phyloP scores from a whole-genome alignment of 352 stramenopile genomes.

The Phytophthora tubulina region DNA sequence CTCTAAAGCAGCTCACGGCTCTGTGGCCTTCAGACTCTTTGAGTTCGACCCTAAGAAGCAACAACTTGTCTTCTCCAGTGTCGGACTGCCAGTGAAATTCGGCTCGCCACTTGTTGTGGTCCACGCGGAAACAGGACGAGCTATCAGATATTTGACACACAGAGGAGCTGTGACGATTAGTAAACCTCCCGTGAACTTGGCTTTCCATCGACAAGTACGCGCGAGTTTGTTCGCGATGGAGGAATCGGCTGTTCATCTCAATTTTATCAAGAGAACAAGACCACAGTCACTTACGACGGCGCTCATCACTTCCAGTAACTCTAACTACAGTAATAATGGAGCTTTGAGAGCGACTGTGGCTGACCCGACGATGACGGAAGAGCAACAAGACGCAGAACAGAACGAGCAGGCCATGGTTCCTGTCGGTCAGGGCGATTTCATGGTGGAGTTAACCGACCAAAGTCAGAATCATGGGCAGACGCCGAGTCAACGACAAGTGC shows the following conservation, averaged over 20 bases:
- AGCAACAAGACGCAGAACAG: constrained; percentile 9
- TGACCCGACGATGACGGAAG: constrained; percentile 15
- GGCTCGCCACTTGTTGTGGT: constrained; percentile 64
- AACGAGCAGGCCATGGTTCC: constrained; percentile 9
- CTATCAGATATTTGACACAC: constrained; percentile 70
- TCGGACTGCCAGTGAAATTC: constrained; percentile 71
- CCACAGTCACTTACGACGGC: constrained; percentile 36
- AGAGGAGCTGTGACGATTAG: constrained; percentile 72
- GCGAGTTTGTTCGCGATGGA: constrained; percentile 62
- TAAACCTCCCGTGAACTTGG: constrained; percentile 72
- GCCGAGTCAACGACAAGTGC: constrained; percentile 29
- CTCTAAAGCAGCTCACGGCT: constrained; percentile 35
- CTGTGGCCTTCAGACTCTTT: constrained; percentile 78
- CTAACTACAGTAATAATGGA: constrained; percentile 18
- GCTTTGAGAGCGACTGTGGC: constrained; percentile 32
- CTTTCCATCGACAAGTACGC: constrained; percentile 67
- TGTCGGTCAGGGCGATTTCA: constrained; percentile 3
- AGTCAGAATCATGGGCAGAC: constrained; percentile 28
- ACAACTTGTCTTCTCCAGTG: constrained; percentile 56
- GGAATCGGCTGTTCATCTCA: constrained; percentile 44
- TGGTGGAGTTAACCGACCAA: constrained; percentile 31
- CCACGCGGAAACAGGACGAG: constrained; percentile 68
- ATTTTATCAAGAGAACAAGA: constrained; percentile 31
- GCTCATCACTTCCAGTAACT: constrained; percentile 21
- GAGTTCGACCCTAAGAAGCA: constrained; percentile 65